These are phyloP conservation scores for Sporothrix mexicana DNA, from an alignment of 2,329 filamentous ascomycete genomes.

Conservation along the genomic window DNA sequence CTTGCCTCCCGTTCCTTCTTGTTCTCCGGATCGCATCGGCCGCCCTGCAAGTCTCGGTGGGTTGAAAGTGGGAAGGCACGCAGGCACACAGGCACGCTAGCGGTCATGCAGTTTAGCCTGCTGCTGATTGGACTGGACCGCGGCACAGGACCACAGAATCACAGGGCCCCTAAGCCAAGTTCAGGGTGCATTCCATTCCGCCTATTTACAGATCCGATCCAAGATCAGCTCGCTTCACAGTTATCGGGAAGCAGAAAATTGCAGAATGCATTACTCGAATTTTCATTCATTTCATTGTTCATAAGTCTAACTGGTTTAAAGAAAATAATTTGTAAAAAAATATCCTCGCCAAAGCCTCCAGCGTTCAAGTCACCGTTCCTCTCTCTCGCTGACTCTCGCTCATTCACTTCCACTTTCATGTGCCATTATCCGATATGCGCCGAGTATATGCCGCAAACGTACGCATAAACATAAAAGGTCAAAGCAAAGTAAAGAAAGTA, in stretches of 20 bases:
- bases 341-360: too few species aligned
- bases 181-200: not conserved
- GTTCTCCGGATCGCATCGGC: slow-evolving; percentile 19
- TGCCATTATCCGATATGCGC: not conserved
- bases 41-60: slow-evolving; percentile 2
- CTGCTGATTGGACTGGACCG: slow-evolving; percentile 33
- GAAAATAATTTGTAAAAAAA: too few species aligned
- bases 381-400: not conserved
- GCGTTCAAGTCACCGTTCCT: not conserved
- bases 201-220: not conserved
- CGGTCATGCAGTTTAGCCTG: slow-evolving; percentile 31
- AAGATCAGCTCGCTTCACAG: slow-evolving; percentile 12
- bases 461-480: too few species aligned
- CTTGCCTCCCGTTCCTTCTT: too few species aligned
- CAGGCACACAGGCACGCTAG: slow-evolving; percentile 9
- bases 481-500: not conserved
- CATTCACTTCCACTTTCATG: not conserved
- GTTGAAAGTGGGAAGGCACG: not conserved
- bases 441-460: slow-evolving; percentile 17
- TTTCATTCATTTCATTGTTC: too few species aligned
- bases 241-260: not conserved
- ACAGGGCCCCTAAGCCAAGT: not conserved
- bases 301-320: too few species aligned
- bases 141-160: slow-evolving; percentile 4
- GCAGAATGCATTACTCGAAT: not conserved